Conservation (phyloP, 345 rosid species). For the Pelargonium nanum region DNA sequence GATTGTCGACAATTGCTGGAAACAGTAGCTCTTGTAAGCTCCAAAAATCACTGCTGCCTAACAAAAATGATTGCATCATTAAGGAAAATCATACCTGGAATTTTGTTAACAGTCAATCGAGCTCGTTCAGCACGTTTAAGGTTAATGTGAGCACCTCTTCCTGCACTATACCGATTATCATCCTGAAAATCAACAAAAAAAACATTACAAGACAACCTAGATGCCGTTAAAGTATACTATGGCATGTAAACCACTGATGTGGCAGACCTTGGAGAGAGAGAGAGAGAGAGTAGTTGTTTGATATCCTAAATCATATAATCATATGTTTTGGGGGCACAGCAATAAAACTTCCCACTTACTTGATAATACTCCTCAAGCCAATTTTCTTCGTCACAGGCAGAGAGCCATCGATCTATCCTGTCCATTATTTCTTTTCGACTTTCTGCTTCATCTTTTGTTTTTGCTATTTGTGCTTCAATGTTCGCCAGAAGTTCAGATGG, state of each 20-base stretch:
- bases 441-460: slow-evolving; percentile 67
- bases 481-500: slow-evolving; percentile 80
- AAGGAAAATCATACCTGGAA: slow-evolving; percentile 50
- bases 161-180: slow-evolving; percentile 67
- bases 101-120: slow-evolving; percentile 66
- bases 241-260: slow-evolving; percentile 4
- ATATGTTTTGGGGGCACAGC: not conserved
- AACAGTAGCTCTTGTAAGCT: slow-evolving; percentile 1
- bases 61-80: slow-evolving; percentile 4
- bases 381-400: slow-evolving; percentile 87
- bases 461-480: slow-evolving; percentile 67
- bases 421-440: slow-evolving; percentile 94
- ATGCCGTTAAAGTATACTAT: slow-evolving; percentile 3
- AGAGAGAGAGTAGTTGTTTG: no score
- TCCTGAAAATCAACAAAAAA: slow-evolving; percentile 38
- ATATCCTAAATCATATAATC: no score
- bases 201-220: not conserved
- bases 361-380: slow-evolving; percentile 92
- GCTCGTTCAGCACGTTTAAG: slow-evolving; percentile 94
- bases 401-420: slow-evolving; percentile 87
- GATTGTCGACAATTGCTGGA: slow-evolving; percentile 76
- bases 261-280: no score
- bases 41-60: not conserved
- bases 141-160: slow-evolving; percentile 88
- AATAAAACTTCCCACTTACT: slow-evolving; percentile 30